Base-by-base conservation (phyloP, 306 rosid species). In the Phaseolus lunatus region DNA sequence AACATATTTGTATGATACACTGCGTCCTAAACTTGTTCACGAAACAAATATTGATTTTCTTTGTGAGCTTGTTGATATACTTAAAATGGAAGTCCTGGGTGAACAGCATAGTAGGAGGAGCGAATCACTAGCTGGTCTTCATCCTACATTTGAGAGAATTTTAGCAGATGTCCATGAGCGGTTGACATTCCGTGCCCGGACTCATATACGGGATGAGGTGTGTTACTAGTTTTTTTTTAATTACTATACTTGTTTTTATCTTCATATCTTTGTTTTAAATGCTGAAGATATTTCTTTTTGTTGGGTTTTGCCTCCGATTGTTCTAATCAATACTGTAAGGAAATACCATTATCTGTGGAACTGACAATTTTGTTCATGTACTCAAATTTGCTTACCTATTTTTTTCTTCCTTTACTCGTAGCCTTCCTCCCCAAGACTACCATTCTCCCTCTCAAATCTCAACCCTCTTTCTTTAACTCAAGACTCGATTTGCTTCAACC, bases 81-180 rank as follows among this genome's bases (percentile, higher is more conserved):
- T 96, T 75, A 96, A 89, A 87, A 90, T 89, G 82, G 97, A 96
- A 86, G 98, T 92, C 79, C 78, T 90, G 75, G 96, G 94, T 69
- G 99, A 96, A 77, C 97, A 91, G 54, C 83, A 84, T 78, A 90
- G 78, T 82, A 87, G 92, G 76, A 81, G 85, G 78, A 85, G 91
- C 73, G 99, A 92, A 87, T 89, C 98, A 35, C 80, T 96, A 70
- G 94, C 88, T 73, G 98, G 97, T 70, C 84, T 96, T 73, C 89
- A 86, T 68, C 97, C 98, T 76, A 96, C 96, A 45, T 89, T 96
- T 74, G 88, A 92, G 79, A 96, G 99, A 82, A 92, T 96, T 87
- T 89, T 96, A 49, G 99, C 97, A 23, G 99, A 96, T 83, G 94
- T 96, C 76, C 99, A 92, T 45, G 99, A 96, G 86, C 89, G 99